Conservation (phyloP, 768 basidiomycete species). For the Aureoboletus auriporus region DNA sequence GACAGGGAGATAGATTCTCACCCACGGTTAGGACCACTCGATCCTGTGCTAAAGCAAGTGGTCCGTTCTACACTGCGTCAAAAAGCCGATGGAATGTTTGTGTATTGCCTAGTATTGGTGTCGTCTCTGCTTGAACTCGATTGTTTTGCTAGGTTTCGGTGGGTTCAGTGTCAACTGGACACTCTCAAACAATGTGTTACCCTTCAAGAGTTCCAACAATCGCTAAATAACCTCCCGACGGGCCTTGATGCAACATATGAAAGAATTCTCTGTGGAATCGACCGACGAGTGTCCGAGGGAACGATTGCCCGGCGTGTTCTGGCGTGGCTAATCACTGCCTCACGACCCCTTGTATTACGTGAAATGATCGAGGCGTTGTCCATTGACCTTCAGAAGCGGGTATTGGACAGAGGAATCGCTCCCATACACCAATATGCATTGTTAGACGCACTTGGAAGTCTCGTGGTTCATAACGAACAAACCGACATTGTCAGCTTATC, state of each 20-base stretch:
- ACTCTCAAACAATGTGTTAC: constrained; percentile 4
- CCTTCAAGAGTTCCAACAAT: background rate
- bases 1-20: background rate
- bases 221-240: constrained; percentile 8
- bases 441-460: background rate
- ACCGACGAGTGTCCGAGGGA: background rate
- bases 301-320: background rate
- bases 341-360: constrained; percentile 1
- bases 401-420: background rate
- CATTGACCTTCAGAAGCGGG: background rate
- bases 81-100: constrained; percentile 12
- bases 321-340: background rate
- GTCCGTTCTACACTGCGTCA: background rate
- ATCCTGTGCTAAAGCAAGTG: background rate
- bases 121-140: too few species aligned
- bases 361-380: constrained; percentile 1
- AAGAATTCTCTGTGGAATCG: background rate
- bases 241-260: constrained; percentile 4
- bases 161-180: constrained; percentile 17
- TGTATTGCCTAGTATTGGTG: too few species aligned
- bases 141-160: constrained; percentile 14
- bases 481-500: background rate
- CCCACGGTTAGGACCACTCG: background rate
- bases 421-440: background rate
- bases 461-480: background rate